Evolutionary conservation across 805 yeast genomes (phyloP), one percentile per base, ranked within the genome.

Genomic region (Candida sakaeoensis): DNA sequence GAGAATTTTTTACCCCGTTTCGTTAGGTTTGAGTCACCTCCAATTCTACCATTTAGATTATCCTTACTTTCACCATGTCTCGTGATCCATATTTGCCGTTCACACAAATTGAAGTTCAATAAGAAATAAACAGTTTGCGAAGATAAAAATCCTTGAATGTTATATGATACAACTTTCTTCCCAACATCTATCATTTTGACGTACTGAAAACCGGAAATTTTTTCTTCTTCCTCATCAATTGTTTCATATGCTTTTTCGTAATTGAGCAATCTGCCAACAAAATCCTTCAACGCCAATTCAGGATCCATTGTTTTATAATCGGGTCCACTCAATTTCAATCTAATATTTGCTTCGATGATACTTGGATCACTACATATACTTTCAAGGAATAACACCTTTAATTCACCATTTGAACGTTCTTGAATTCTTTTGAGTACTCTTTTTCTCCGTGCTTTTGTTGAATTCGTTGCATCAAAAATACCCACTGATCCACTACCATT

Each of bases 181-280:
- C 99, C 98, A 8, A 90, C 97, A 59, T 91, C 91, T 41, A 91
- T 88, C 95, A 91, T 89, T 60, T 91, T 89, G 48, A 90, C 86
- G 53, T 89, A 93, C 57, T 87, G 96, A 52, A 80, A 80, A 10
- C 77, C 77, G 13, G 70, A 74, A 28, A 83, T 66, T 40, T 75
- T 77, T 54, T 83, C 91, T 50, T 84, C 91, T 14, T 70, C 75
- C 33, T 86, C 95, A 47, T 85, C 95, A 26, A 91, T 82, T 1
- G 96, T 84, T 60, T 93, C 90, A 61, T 91, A 91, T 1, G 91
- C 96, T 57, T 74, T 77, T 57, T 89, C 91, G 58, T 91, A 91
- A 55, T 91, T 91, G 26, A 70, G 63, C 45, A 91, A 72, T 43
- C 99, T 74, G 37, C 82, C 83, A 40, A 82, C 78, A 57, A 91